A percentile compares a stretch with the other conserved stretches of the same genome.
Evolutionary conservation across 1,284 basidiomycete genomes (phyloP).

Genomic region (Ustilago hordei): DNA sequence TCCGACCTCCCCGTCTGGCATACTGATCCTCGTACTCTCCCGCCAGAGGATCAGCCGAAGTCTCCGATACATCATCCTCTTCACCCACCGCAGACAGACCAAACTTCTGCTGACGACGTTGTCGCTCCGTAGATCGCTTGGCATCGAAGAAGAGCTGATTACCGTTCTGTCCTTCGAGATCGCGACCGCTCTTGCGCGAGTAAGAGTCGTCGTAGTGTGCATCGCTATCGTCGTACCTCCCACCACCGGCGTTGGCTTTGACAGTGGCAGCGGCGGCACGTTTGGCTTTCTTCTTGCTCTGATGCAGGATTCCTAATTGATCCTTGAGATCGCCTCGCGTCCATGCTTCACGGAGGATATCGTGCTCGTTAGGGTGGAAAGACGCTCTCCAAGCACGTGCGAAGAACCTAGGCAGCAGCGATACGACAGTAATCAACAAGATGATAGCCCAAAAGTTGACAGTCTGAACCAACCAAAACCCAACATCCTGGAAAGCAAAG

Average conservation of each 20-base stretch:
- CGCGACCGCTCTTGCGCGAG: slow-evolving; percentile 18
- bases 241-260: neutral
- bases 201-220: slow-evolving; percentile 18
- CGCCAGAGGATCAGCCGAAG: slow-evolving; percentile 48
- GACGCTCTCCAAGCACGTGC: slow-evolving; percentile 52
- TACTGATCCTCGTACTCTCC: slow-evolving; percentile 47
- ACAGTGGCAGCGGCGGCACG: slow-evolving; percentile 25
- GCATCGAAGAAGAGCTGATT: slow-evolving; percentile 34
- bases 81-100: slow-evolving; percentile 40
- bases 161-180: slow-evolving; percentile 41
- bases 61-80: slow-evolving; percentile 51
- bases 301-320: slow-evolving; percentile 52
- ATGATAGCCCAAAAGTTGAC: slow-evolving; percentile 61
- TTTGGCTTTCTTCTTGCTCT: slow-evolving; percentile 32
- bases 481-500: slow-evolving; percentile 48
- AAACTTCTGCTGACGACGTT: slow-evolving; percentile 24
- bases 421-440: slow-evolving; percentile 57
- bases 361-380: slow-evolving; percentile 61
- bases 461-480: slow-evolving; percentile 57
- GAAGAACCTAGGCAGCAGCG: slow-evolving; percentile 59
- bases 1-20: slow-evolving; percentile 13
- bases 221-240: slow-evolving; percentile 10
- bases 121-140: slow-evolving; percentile 35
- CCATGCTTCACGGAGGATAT: slow-evolving; percentile 63
- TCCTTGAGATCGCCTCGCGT: slow-evolving; percentile 60